A percentile compares a stretch with the other conserved stretches of the same genome.
These are phyloP conservation scores for Lathyrus sativus DNA, from an alignment of 306 rosid species.

Conservation along the genomic window DNA sequence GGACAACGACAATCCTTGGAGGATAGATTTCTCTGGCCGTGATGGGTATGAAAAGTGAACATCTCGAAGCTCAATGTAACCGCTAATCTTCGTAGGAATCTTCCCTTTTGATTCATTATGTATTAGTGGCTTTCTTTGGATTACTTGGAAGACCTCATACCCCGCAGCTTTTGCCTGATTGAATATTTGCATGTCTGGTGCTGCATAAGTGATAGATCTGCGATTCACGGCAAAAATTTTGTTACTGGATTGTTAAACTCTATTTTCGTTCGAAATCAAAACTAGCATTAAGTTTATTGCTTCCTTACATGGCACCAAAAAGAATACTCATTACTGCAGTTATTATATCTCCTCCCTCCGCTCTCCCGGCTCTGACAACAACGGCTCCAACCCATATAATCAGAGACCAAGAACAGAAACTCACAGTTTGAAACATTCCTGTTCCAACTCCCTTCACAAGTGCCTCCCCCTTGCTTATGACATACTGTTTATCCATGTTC, in stretches of 20 bases:
- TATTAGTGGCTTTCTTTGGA: slow-evolving; percentile 68
- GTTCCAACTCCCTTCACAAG: slow-evolving; percentile 81
- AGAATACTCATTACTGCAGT: slow-evolving; percentile 90
- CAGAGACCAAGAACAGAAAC: slow-evolving; percentile 80
- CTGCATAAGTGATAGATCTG: slow-evolving; percentile 86
- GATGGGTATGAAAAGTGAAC: slow-evolving; percentile 80
- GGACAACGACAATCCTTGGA: slow-evolving; percentile 67
- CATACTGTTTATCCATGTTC: slow-evolving; percentile 58
- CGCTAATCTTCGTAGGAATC: slow-evolving; percentile 46
- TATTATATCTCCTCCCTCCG: slow-evolving; percentile 70
- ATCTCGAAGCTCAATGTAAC: slow-evolving; percentile 54
- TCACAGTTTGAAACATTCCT: slow-evolving; percentile 81
- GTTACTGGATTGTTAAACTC: not conserved
- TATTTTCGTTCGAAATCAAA: not conserved
- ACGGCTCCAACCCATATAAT: slow-evolving; percentile 89
- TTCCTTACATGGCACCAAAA: slow-evolving; percentile 85
- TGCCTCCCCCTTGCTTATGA: slow-evolving; percentile 74
- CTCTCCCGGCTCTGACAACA: slow-evolving; percentile 59
- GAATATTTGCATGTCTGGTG: slow-evolving; percentile 88
- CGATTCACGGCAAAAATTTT: slow-evolving; percentile 27
- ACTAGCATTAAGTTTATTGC: not conserved
- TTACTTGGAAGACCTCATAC: slow-evolving; percentile 76
- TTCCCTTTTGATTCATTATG: slow-evolving; percentile 50
- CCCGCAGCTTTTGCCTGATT: slow-evolving; percentile 93
- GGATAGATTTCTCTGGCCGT: slow-evolving; percentile 64